These are phyloP conservation scores for Forsythia suspensa DNA, from an alignment of 257 asterid species.

Conservation along the genomic window DNA sequence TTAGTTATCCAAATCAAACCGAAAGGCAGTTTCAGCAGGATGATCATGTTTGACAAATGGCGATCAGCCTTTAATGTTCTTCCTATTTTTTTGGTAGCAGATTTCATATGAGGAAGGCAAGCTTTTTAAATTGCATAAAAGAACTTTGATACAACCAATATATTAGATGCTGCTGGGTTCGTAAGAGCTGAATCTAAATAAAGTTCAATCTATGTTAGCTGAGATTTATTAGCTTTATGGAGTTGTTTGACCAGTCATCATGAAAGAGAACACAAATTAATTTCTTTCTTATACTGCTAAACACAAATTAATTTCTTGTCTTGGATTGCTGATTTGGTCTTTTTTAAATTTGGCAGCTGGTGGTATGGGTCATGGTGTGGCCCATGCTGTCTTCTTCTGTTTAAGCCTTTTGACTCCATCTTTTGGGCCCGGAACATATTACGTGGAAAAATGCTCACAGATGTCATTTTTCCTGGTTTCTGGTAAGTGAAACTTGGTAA, in stretches of 20 bases:
- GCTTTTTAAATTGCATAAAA: background rate
- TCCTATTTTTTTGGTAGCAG: background rate
- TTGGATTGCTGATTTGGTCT: slow-evolving; percentile 17
- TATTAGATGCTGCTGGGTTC: background rate
- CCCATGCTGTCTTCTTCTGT: slow-evolving; percentile 97
- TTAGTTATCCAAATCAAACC: background rate
- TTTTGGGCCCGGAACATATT: slow-evolving; percentile 95
- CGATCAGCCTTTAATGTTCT: background rate
- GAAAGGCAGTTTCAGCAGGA: background rate
- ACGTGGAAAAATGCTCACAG: slow-evolving; percentile 83
- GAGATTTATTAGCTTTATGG: background rate
- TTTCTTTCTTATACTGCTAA: slow-evolving; percentile 9
- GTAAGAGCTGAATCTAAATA: background rate
- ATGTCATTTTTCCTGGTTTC: slow-evolving; percentile 90
- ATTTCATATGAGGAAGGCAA: background rate
- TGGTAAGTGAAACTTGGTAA: slow-evolving; percentile 44
- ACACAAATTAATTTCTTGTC: background rate
- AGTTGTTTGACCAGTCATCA: background rate
- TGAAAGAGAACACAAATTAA: background rate
- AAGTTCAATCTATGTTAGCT: background rate
- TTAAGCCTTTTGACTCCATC: slow-evolving; percentile 94
- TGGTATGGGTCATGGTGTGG: slow-evolving; percentile 99
- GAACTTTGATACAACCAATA: background rate
- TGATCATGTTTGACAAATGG: background rate
- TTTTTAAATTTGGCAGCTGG: slow-evolving; percentile 59